These are phyloP conservation scores for Vanrija sp. DNA, from an alignment of 1,284 basidiomycete genomes.

Conservation along the genomic window DNA sequence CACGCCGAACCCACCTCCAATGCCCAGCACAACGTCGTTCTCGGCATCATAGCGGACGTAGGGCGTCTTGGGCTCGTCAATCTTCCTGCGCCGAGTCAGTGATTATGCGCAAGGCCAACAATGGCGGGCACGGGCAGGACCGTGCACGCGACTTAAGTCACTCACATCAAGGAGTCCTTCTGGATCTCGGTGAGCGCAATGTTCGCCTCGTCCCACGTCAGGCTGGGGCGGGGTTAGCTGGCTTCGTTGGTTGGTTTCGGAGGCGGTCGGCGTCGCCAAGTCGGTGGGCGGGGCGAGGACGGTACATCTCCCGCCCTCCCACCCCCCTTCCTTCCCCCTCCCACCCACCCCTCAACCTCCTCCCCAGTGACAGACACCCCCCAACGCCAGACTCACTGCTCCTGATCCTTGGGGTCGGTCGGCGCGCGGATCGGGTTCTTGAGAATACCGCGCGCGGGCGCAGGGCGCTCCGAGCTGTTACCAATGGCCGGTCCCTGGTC, in stretches of 20 bases:
- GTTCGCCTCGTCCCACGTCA: constrained; percentile 92
- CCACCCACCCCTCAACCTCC: background rate
- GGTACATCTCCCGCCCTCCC: background rate
- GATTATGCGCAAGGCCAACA: background rate
- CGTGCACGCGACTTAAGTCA: background rate
- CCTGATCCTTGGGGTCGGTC: constrained; percentile 7
- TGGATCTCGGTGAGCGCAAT: constrained; percentile 82
- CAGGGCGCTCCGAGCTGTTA: constrained; percentile 28
- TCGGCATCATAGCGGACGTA: constrained; percentile 85
- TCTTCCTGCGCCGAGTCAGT: constrained; percentile 56
- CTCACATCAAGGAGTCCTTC: constrained; percentile 81
- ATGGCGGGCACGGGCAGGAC: background rate
- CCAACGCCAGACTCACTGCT: constrained; percentile 9
- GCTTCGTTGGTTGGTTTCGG: too few relatives aligned
- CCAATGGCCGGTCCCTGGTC: constrained; percentile 12
- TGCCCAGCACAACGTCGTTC: constrained; percentile 65
- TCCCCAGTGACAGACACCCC: background rate
- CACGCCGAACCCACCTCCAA: constrained; percentile 54
- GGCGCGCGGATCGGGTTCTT: constrained; percentile 39
- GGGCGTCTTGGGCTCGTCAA: constrained; percentile 93
- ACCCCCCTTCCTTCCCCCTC: background rate
- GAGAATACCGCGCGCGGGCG: constrained; percentile 42
- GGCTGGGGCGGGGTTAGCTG: constrained; percentile 37
- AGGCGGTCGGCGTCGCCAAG: background rate
- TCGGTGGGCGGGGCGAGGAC: too few relatives aligned